Evolutionary conservation across 2,329 filamentous ascomycete species (phyloP), one percentile per base, ranked within the genome.

Genomic region (Huntiella decipiens): DNA sequence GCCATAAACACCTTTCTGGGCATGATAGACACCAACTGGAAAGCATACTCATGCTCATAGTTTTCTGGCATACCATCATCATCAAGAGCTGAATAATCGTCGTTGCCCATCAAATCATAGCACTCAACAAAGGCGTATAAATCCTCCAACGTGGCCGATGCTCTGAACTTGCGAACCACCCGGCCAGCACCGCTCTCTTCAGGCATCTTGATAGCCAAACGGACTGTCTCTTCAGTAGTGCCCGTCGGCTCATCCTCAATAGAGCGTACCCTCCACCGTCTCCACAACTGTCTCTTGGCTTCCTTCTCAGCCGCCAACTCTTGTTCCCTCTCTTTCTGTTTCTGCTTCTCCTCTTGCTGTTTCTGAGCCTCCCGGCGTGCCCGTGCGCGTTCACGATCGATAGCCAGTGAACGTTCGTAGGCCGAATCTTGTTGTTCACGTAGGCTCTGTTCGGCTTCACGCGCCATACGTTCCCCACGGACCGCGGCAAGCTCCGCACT

Each of bases 51-150:
- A 59, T 96, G 87, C 53, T 77, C 67, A 57, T 91, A 96, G 10
- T 65, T 73, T 16, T 69, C 64, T 0, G 85, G 84, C 53, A 74
- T 61, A 4, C 16, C 22, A 11, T 33, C 16, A 33, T 49, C 47
- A 36, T 50, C 48, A 3, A 47, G 15, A 5, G 40, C 15, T 3
- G 62, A 56, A 1, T 60, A 58, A 15, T 59, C 61, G 31, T 63
- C 58, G 12, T 61, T 59, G 50, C 47, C 54, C 3, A 86, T 54
- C 4, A 80, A 54, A 44, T 84, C 77, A 58, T 86, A 79, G 62
- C 88, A 96, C 57, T 98, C 91, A 2, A 96, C 86, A 62, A 93
- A 95, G 0, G 88, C 91, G 60, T 96, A 96, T 4, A 98, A 64
- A 56, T 95, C 86, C 58, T 96, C 88, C 34, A 96, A 66, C 2